Percentiles rank a stretch among this genome's conserved stretches.
Conservation (phyloP, 106 monocot genomes). For the Allium fistulosum region DNA sequence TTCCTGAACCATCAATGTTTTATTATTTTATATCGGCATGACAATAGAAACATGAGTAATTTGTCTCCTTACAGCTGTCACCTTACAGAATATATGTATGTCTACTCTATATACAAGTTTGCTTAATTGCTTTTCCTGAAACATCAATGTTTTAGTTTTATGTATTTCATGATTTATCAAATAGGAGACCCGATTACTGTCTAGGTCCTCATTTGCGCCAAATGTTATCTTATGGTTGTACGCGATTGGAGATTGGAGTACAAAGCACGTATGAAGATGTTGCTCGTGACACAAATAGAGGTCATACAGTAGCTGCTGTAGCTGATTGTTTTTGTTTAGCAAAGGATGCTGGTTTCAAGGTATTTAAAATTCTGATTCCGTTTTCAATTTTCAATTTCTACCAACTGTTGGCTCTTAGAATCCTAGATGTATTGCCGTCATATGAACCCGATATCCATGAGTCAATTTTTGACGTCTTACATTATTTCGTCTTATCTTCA, state of each 20-base stretch:
- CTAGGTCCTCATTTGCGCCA: slow-evolving; percentile 93
- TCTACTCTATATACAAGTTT: not conserved
- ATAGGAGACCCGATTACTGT: slow-evolving; percentile 99
- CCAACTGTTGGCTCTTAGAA: no score
- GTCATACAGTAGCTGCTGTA: slow-evolving; percentile 98
- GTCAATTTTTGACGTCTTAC: no score
- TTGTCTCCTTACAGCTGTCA: not conserved
- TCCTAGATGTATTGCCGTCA: no score
- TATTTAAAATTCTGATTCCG: slow-evolving; percentile 10
- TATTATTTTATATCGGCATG: slow-evolving; percentile 74
- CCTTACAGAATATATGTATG: not conserved
- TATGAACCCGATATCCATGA: no score
- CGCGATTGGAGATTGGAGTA: slow-evolving; percentile 96
- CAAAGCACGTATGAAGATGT: slow-evolving; percentile 99
- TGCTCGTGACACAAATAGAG: slow-evolving; percentile 98
- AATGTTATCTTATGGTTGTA: slow-evolving; percentile 97
- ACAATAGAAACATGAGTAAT: slow-evolving; percentile 96
- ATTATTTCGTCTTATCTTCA: no score
- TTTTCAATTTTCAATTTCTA: no score
- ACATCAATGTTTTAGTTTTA: not conserved
- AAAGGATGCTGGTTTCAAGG: slow-evolving; percentile 99
- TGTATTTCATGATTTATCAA: slow-evolving; percentile 4
- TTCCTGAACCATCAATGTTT: no score
- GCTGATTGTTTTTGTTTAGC: slow-evolving; percentile 99
- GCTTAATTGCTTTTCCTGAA: not conserved